Evolutionary conservation across 169 alveolate species (phyloP).

Genomic region (Plasmodium vinckei): DNA sequence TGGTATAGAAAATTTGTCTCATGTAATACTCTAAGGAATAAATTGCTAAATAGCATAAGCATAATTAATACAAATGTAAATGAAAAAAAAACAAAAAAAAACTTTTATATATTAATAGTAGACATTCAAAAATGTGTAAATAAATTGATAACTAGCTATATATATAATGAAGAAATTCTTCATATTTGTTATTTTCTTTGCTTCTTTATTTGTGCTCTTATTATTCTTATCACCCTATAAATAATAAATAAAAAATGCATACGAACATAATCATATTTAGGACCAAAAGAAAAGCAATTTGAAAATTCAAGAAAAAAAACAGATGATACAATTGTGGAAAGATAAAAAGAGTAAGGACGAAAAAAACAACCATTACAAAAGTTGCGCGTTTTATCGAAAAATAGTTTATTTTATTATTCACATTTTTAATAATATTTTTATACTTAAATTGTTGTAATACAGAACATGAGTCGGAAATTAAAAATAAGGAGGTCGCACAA

Average conservation of each 20-base stretch:
- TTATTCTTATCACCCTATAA: not conserved
- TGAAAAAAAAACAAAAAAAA: constrained; percentile 2
- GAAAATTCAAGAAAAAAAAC: constrained; percentile 49
- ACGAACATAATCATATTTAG: not conserved
- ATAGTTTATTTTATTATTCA: not conserved
- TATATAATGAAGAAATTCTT: not conserved
- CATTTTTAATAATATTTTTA: not conserved
- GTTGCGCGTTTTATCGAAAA: not conserved
- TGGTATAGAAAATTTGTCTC: constrained; percentile 40
- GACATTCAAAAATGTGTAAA: too few species aligned
- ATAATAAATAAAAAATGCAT: not conserved
- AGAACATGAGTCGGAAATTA: constrained; percentile 56
- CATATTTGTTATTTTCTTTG: not conserved
- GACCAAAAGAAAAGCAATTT: constrained; percentile 48
- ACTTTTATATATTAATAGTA: not conserved
- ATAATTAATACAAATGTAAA: constrained; percentile 54
- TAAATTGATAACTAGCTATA: not conserved
- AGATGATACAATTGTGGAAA: constrained; percentile 55
- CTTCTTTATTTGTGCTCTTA: not conserved
- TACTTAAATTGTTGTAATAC: not conserved
- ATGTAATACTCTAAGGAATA: constrained; percentile 28
- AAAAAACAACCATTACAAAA: not conserved
- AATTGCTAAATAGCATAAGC: constrained; percentile 37
- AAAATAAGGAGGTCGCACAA: constrained; percentile 27
- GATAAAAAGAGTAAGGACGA: constrained; percentile 39